Evolutionary conservation across 202 grass and related monocot species (phyloP).

Genomic region (Schoenoplectus tabernaemontani): DNA sequence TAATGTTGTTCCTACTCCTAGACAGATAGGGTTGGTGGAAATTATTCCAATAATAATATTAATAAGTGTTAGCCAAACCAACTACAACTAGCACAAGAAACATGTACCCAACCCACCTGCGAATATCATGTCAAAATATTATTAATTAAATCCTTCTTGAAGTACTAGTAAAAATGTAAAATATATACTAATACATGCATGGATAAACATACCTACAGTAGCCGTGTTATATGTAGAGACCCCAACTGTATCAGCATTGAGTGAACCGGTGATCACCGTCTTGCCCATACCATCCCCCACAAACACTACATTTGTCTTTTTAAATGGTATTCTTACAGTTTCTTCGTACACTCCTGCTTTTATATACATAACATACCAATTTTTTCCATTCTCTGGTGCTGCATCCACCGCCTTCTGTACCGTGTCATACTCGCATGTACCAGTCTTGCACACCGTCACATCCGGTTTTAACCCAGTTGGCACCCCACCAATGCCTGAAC

Average conservation of each 20-base stretch:
- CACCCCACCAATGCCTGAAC: constrained; percentile 30
- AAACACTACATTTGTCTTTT: constrained; percentile 75
- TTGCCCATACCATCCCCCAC: constrained; percentile 69
- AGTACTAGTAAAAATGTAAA: neutral
- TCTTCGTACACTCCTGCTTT: constrained; percentile 79
- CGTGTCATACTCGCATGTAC: constrained; percentile 30
- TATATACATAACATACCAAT: constrained; percentile 51
- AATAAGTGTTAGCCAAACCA: too few species aligned
- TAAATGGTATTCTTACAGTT: constrained; percentile 56
- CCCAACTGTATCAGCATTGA: constrained; percentile 61
- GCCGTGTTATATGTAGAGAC: constrained; percentile 79
- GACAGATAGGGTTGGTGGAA: neutral
- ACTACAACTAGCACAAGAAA: neutral
- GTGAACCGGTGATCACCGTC: constrained; percentile 69
- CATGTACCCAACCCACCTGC: neutral
- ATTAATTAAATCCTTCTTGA: neutral
- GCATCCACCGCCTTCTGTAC: constrained; percentile 59
- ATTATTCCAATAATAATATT: neutral
- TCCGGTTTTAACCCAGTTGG: constrained; percentile 29
- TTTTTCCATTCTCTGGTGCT: constrained; percentile 36
- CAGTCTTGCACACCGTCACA: constrained; percentile 53
- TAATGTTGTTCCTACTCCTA: neutral
- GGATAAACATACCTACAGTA: constrained; percentile 53
- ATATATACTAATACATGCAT: neutral
- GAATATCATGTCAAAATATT: neutral